Conservation (phyloP, 345 rosid species). For the Pistacia atlantica region DNA sequence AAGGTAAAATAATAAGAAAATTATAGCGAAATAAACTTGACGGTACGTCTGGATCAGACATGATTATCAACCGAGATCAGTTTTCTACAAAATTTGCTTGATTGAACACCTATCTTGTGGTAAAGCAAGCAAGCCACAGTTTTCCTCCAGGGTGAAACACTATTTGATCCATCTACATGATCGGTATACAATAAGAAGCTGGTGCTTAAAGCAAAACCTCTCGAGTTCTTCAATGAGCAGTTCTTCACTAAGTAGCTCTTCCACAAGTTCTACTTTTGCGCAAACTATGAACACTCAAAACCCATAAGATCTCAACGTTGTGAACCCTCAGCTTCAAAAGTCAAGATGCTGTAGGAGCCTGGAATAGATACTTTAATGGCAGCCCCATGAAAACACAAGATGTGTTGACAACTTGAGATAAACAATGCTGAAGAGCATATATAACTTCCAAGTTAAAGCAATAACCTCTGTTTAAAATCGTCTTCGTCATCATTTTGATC, state of each 20-base stretch:
- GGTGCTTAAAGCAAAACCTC: background rate
- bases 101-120: too few species aligned
- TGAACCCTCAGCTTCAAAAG: background rate
- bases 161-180: background rate
- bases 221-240: background rate
- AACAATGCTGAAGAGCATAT: background rate
- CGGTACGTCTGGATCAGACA: too few species aligned
- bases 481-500: slow-evolving; percentile 17
- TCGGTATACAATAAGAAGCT: background rate
- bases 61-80: too few species aligned
- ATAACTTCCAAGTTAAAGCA: background rate
- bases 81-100: too few species aligned
- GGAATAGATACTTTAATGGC: background rate
- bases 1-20: too few species aligned
- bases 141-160: too few species aligned
- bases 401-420: background rate
- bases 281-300: background rate
- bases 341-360: background rate
- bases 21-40: too few species aligned
- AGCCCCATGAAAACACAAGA: background rate
- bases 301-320: background rate
- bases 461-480: slow-evolving; percentile 13
- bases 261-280: background rate
- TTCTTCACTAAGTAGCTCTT: background rate
- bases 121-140: too few species aligned